A percentile compares a stretch with the other conserved stretches of the same genome.
Conservation (phyloP, 257 asterid species). For the Striga asiatica region DNA sequence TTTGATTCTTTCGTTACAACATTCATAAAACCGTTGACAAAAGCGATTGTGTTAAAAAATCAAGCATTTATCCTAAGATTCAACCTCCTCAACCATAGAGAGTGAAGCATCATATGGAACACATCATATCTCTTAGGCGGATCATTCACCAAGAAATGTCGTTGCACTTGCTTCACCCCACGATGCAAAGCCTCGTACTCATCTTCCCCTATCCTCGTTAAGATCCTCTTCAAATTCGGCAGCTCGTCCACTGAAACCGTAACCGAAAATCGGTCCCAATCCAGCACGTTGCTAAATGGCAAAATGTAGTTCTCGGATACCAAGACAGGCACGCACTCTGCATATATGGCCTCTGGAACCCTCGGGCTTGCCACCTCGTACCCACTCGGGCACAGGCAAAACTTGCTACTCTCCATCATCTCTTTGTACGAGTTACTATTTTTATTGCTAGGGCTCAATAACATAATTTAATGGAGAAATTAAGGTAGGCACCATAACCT, state of each 20-base stretch:
- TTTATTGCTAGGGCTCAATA: no score
- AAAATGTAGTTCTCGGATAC: conserved; percentile 35
- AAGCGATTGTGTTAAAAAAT: no score
- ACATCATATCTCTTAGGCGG: no score
- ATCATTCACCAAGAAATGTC: conserved; percentile 43
- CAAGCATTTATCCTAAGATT: no score
- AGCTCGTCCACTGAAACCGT: conserved; percentile 27
- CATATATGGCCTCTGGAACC: conserved; percentile 46
- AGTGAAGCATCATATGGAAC: no score
- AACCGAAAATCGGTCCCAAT: conserved; percentile 44
- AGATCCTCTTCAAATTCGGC: conserved; percentile 27
- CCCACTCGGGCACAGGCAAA: conserved; percentile 54
- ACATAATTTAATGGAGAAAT: no score
- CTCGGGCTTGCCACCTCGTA: no score
- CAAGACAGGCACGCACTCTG: conserved; percentile 49
- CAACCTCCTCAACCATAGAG: no score
- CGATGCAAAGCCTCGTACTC: conserved; percentile 25
- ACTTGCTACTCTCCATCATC: conserved; percentile 37
- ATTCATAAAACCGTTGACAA: no score
- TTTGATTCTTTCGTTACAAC: no score
- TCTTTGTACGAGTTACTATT: conserved; percentile 30
- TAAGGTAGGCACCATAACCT: no score
- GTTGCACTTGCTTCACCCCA: conserved; percentile 28
- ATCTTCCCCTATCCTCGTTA: conserved; percentile 25
- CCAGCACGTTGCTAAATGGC: conserved; percentile 50